Evolutionary conservation across 257 asterid genomes (phyloP).

Genomic region (Handroanthus guayacan): DNA sequence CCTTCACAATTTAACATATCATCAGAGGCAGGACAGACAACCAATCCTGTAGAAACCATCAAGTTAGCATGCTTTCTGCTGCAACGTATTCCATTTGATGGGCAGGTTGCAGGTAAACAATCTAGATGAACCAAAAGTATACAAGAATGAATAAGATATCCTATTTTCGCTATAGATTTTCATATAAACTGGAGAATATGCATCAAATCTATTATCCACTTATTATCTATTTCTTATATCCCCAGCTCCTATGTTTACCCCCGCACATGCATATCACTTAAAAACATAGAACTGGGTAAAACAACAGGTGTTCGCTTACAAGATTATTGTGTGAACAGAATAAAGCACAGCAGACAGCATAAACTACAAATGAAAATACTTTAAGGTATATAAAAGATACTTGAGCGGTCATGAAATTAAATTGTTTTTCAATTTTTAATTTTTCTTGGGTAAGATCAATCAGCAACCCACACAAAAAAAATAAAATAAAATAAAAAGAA

Average conservation of each 20-base stretch:
- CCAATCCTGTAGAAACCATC: conserved; percentile 11
- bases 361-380: conserved; percentile 6
- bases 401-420: not conserved
- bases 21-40: conserved; percentile 2
- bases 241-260: conserved; percentile 9
- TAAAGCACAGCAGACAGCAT: conserved; percentile 22
- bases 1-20: conserved; percentile 23
- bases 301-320: conserved; percentile 7
- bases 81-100: conserved; percentile 5
- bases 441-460: not conserved
- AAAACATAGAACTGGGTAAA: not conserved
- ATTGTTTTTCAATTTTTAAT: not conserved
- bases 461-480: not conserved
- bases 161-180: conserved; percentile 6
- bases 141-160: not conserved
- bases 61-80: conserved; percentile 5
- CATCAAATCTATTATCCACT: conserved; percentile 19
- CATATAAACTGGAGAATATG: not conserved
- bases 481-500: too few species aligned
- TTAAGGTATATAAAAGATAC: not conserved
- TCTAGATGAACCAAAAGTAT: not conserved
- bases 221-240: not conserved
- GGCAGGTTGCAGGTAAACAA: conserved; percentile 2
- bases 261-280: not conserved
- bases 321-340: not conserved